Evolutionary conservation across 1,284 basidiomycete species (phyloP).

Genomic region (Flammula alnicola): DNA sequence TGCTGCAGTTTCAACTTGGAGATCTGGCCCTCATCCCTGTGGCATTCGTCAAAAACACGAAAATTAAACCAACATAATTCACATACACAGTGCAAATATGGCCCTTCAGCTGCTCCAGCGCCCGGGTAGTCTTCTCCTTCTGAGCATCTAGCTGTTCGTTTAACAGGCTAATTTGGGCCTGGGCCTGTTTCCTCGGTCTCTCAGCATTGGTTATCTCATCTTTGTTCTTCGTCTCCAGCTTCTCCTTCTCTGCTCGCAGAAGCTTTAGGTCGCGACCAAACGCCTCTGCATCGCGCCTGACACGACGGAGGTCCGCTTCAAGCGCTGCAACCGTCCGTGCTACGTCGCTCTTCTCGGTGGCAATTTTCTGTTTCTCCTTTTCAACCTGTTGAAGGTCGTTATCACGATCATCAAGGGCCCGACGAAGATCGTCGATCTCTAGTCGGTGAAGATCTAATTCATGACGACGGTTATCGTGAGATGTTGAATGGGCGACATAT

Average conservation of each 20-base stretch:
- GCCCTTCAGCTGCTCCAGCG: conserved; percentile 49
- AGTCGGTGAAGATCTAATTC: conserved; percentile 70
- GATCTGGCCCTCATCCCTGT: conserved; percentile 58
- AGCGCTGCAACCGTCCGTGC: conserved; percentile 62
- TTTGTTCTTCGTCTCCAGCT: conserved; percentile 54
- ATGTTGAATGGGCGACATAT: conserved; percentile 61
- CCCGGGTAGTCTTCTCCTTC: conserved; percentile 49
- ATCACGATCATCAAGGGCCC: conserved; percentile 63
- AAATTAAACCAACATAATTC: conserved; percentile 4
- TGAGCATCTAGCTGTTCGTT: conserved; percentile 71
- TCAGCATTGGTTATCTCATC: conserved; percentile 59
- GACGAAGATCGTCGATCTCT: conserved; percentile 76
- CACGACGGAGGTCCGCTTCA: conserved; percentile 71
- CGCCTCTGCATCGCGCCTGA: conserved; percentile 72
- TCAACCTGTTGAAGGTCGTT: conserved; percentile 66
- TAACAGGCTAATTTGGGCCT: conserved; percentile 66
- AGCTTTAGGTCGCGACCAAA: conserved; percentile 76
- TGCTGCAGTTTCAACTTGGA: conserved; percentile 67
- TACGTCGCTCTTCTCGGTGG: conserved; percentile 67
- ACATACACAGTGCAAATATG: conserved; percentile 65
- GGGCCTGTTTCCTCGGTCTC: conserved; percentile 64
- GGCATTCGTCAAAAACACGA: background rate
- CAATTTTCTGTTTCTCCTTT: conserved; percentile 61
- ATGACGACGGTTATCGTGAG: conserved; percentile 72
- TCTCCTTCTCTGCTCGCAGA: conserved; percentile 69